phyloP scores from a whole-genome alignment of 106 monocot species.

The Dendrobium catenatum region DNA sequence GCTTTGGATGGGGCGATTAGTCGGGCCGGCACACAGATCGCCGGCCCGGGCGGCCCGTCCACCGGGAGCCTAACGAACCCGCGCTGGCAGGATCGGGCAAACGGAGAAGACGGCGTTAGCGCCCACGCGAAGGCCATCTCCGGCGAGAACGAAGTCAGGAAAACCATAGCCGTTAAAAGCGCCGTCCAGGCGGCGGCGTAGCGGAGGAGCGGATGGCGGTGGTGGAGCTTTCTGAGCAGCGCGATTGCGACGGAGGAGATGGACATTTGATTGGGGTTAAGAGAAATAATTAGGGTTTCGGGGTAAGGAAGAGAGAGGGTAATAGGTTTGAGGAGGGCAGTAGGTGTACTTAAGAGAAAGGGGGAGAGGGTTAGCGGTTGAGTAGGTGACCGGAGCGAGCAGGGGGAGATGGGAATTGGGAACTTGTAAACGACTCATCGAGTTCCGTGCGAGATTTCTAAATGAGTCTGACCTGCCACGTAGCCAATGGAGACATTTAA shows the following conservation, averaged over 20 bases:
- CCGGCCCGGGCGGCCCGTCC: constrained; percentile 31
- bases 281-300: not conserved
- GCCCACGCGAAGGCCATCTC: constrained; percentile 67
- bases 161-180: constrained; percentile 42
- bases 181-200: constrained; percentile 58
- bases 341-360: not conserved
- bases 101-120: constrained; percentile 37
- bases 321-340: not conserved
- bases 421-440: not conserved
- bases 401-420: not conserved
- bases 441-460: not conserved
- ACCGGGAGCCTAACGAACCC: constrained; percentile 33
- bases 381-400: constrained; percentile 2
- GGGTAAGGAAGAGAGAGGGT: not conserved
- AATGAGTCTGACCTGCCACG: not conserved
- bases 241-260: constrained; percentile 11
- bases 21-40: constrained; percentile 53
- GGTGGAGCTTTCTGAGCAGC: constrained; percentile 15
- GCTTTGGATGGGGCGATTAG: constrained; percentile 35
- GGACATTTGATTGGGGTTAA: constrained; percentile 16
- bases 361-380: constrained; percentile 2
- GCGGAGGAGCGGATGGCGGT: constrained; percentile 27
- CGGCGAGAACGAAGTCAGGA: constrained; percentile 38
- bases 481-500: too few species aligned
- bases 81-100: constrained; percentile 22